These are phyloP conservation scores for Posidonia oceanica DNA, from an alignment of 116 monocot genomes.

Conservation along the genomic window DNA sequence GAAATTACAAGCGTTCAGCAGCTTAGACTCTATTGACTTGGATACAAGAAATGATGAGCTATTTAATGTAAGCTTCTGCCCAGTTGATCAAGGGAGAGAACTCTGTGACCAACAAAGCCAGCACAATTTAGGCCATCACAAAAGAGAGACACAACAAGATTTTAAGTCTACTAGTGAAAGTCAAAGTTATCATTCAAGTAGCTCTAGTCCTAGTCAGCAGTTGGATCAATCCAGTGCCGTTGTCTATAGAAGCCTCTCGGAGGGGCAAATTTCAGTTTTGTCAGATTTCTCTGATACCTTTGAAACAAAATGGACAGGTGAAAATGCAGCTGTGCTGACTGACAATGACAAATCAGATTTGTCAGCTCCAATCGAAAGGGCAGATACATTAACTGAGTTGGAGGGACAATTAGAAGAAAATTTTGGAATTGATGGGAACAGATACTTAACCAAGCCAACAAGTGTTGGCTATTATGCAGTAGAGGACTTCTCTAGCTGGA, in stretches of 20 bases:
- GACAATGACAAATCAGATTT: slow-evolving; percentile 17
- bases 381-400: slow-evolving; percentile 10
- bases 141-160: slow-evolving; percentile 16
- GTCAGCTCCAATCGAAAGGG: slow-evolving; percentile 17
- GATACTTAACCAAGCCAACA: slow-evolving; percentile 16
- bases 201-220: slow-evolving; percentile 23
- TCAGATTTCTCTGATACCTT: slow-evolving; percentile 59
- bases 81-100: slow-evolving; percentile 10
- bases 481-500: slow-evolving; percentile 37
- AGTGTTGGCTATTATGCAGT: slow-evolving; percentile 23
- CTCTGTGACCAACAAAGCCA: slow-evolving; percentile 4
- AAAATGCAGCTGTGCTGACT: slow-evolving; percentile 21
- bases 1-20: slow-evolving; percentile 12
- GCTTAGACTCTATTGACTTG: slow-evolving; percentile 11
- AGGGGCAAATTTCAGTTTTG: slow-evolving; percentile 51
- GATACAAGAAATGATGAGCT: slow-evolving; percentile 22
- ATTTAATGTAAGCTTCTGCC: slow-evolving; percentile 7
- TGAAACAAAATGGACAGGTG: slow-evolving; percentile 79
- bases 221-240: slow-evolving; percentile 27
- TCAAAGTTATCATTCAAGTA: slow-evolving; percentile 12
- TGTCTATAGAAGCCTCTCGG: slow-evolving; percentile 50
- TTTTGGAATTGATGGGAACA: slow-evolving; percentile 14
- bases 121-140: slow-evolving; percentile 1
- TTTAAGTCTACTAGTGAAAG: slow-evolving; percentile 15
- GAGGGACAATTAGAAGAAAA: slow-evolving; percentile 28